phyloP scores from a whole-genome alignment of 2,329 filamentous ascomycete species.

The Knoxdaviesia proteae region DNA sequence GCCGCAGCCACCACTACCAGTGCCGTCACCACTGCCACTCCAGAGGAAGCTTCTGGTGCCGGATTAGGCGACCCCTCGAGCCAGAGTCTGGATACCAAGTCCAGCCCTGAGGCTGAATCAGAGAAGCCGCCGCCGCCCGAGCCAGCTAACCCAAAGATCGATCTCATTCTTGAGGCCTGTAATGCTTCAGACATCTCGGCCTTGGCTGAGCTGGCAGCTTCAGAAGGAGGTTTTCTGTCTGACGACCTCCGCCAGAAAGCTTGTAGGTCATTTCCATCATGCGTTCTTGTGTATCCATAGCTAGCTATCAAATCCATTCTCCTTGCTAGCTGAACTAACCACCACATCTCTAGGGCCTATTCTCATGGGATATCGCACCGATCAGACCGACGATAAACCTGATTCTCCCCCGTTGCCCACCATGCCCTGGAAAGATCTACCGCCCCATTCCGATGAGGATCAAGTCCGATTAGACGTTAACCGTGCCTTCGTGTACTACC shows the following conservation, averaged over 20 bases:
- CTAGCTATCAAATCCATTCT: conserved; percentile 2
- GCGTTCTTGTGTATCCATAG: background rate
- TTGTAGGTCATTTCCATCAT: conserved; percentile 38
- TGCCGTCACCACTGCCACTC: too few relatives aligned
- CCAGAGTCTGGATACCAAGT: background rate
- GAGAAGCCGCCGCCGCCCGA: conserved; percentile 4
- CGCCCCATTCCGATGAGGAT: conserved; percentile 66
- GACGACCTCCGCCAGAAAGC: conserved; percentile 50
- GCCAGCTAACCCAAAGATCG: conserved; percentile 14
- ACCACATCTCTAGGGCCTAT: conserved; percentile 32
- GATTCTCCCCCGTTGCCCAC: background rate
- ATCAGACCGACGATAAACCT: conserved; percentile 7
- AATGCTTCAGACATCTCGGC: conserved; percentile 29
- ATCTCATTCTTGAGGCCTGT: conserved; percentile 39
- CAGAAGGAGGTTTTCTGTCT: conserved; percentile 43
- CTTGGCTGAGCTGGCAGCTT: conserved; percentile 37
- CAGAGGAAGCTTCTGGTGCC: too few relatives aligned
- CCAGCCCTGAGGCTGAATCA: background rate
- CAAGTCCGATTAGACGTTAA: conserved; percentile 87
- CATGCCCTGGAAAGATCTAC: conserved; percentile 36
- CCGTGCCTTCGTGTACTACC: conserved; percentile 94
- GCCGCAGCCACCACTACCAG: too few relatives aligned
- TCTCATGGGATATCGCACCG: conserved; percentile 23
- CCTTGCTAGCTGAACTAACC: background rate
- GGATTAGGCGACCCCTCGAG: background rate